Conservation (phyloP, 2,329 filamentous ascomycete genomes). For the Uncinocarpus reesii region DNA sequence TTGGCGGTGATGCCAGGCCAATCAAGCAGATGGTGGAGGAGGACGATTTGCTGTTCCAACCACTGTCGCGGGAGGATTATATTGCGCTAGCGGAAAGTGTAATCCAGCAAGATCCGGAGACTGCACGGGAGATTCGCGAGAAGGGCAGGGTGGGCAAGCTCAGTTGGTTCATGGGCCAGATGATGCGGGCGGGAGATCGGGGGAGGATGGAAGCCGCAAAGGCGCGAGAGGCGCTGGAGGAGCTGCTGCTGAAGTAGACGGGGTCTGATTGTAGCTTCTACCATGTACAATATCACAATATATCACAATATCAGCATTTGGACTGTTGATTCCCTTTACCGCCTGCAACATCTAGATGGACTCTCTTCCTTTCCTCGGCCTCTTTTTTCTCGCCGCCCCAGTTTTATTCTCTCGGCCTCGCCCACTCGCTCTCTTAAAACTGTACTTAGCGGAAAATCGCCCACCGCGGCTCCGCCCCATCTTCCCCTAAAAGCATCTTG, state of each 20-base stretch:
- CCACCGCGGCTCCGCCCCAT: constrained; percentile 11
- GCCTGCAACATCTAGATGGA: too few species aligned
- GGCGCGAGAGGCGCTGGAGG: constrained; percentile 46
- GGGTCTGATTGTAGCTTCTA: background rate
- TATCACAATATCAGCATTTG: background rate
- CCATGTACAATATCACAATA: background rate
- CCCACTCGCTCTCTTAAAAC: constrained; percentile 32
- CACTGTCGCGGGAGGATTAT: constrained; percentile 49
- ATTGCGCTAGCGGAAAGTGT: constrained; percentile 43
- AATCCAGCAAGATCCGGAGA: constrained; percentile 45
- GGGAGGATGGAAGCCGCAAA: constrained; percentile 52
- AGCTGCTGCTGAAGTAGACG: constrained; percentile 33
- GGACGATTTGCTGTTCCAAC: constrained; percentile 46
- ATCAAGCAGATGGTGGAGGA: constrained; percentile 47
- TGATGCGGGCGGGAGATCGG: constrained; percentile 52
- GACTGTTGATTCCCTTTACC: background rate
- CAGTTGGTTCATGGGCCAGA: constrained; percentile 58
- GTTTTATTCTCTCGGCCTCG: background rate
- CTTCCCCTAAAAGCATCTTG: constrained; percentile 41
- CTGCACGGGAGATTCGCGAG: constrained; percentile 49
- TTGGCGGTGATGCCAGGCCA: constrained; percentile 41
- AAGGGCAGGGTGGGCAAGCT: constrained; percentile 55
- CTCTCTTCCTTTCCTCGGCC: background rate
- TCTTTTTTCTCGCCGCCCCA: background rate
- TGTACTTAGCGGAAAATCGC: constrained; percentile 40